Conservation (phyloP, 345 rosid genomes). For the Moricandia moricandioides region DNA sequence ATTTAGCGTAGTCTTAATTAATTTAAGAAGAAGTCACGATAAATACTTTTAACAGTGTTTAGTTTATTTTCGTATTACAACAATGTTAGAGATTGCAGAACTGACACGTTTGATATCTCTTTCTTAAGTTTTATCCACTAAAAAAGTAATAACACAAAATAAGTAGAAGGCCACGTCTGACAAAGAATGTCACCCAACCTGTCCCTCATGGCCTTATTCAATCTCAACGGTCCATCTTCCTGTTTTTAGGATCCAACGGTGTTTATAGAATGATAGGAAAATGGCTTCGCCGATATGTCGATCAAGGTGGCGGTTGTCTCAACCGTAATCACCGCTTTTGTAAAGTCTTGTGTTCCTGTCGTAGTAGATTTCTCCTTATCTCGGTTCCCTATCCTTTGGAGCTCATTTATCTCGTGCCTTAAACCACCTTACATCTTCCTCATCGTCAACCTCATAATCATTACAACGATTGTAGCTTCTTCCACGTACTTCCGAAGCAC, state of each 20-base stretch:
- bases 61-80: neutral
- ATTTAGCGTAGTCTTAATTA: neutral
- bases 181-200: neutral
- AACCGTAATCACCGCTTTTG: constrained; percentile 31
- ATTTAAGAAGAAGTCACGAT: neutral
- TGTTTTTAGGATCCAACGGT: constrained; percentile 20
- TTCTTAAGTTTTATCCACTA: neutral
- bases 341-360: constrained; percentile 39
- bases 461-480: constrained; percentile 47
- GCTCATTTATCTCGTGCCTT: constrained; percentile 49
- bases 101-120: neutral
- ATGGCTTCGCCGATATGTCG: constrained; percentile 34
- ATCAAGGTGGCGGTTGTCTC: constrained; percentile 42
- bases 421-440: constrained; percentile 58
- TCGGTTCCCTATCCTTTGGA: constrained; percentile 42
- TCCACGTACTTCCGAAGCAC: constrained; percentile 21
- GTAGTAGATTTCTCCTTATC: constrained; percentile 37
- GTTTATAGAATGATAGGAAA: neutral
- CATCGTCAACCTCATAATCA: constrained; percentile 51
- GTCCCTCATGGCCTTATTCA: neutral
- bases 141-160: neutral
- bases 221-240: neutral
- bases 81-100: neutral
- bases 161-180: constrained; percentile 2
- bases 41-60: neutral